These are phyloP conservation scores for Macrolepiota dolichaula DNA, from an alignment of 768 basidiomycete genomes.

Conservation along the genomic window DNA sequence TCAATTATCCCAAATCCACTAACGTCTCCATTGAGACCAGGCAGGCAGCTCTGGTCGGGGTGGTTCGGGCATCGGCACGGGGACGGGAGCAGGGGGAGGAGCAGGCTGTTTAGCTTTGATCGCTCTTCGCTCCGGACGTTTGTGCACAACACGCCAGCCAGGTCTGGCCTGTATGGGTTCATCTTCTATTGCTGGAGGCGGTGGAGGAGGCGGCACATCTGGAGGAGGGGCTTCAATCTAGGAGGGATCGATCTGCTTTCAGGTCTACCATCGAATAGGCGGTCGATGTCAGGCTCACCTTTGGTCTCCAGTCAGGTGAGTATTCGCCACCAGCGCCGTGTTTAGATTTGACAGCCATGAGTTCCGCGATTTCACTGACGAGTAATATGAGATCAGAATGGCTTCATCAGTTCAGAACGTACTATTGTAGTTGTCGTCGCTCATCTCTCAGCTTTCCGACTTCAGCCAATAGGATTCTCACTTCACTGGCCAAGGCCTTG, in stretches of 20 bases:
- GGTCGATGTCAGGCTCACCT: slow-evolving; percentile 32
- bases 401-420: slow-evolving; percentile 29
- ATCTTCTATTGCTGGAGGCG: slow-evolving; percentile 46
- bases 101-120: slow-evolving; percentile 36
- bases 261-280: background rate
- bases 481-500: slow-evolving; percentile 76
- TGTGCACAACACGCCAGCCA: slow-evolving; percentile 73
- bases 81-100: slow-evolving; percentile 33
- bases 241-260: slow-evolving; percentile 2
- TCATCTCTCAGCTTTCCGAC: slow-evolving; percentile 81
- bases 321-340: slow-evolving; percentile 80
- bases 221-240: slow-evolving; percentile 32
- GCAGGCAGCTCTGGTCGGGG: slow-evolving; percentile 60
- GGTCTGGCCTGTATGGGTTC: slow-evolving; percentile 53
- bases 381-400: background rate
- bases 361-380: slow-evolving; percentile 75
- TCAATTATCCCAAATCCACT: slow-evolving; percentile 21
- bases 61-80: slow-evolving; percentile 36
- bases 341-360: slow-evolving; percentile 81
- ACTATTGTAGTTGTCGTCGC: slow-evolving; percentile 73
- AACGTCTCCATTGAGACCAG: slow-evolving; percentile 87
- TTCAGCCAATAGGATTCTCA: slow-evolving; percentile 73
- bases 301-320: slow-evolving; percentile 68
- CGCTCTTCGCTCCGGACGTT: slow-evolving; percentile 52
- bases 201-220: slow-evolving; percentile 35